phyloP scores from a whole-genome alignment of 257 asterid genomes.

The Solanum gracilifrons region DNA sequence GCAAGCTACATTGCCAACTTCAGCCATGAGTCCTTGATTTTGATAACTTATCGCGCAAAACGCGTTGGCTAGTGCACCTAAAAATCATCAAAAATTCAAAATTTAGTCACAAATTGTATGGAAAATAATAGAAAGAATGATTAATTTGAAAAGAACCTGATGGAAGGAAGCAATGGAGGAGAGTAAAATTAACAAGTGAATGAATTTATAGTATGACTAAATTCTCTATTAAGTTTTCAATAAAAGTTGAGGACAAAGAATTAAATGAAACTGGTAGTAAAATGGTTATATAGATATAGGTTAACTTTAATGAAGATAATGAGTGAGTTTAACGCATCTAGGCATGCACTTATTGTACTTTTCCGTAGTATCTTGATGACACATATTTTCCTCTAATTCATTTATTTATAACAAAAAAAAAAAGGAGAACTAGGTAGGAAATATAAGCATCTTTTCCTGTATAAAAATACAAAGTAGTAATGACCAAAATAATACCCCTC shows the following conservation, averaged over 20 bases:
- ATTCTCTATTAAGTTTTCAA: background rate
- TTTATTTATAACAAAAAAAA: background rate
- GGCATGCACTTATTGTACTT: background rate
- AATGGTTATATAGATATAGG: background rate
- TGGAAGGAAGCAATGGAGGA: background rate
- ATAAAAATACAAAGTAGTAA: background rate
- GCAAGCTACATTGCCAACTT: conserved; percentile 4
- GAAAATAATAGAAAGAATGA: background rate
- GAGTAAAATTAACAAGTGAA: background rate
- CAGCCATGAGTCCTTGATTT: conserved; percentile 31
- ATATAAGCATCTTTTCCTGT: background rate
- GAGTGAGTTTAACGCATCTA: background rate
- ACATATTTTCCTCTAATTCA: background rate
- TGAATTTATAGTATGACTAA: background rate
- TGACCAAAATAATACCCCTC: background rate
- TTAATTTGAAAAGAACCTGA: background rate
- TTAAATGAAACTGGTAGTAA: background rate
- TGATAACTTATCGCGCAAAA: background rate
- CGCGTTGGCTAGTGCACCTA: background rate
- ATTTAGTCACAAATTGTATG: background rate
- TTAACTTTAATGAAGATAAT: background rate
- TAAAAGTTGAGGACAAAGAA: background rate
- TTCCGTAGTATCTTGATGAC: background rate
- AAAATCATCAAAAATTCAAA: background rate
- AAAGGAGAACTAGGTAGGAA: background rate